A percentile compares a stretch with the other conserved stretches of the same genome.
These are phyloP conservation scores for Sporothrix dimorphospora DNA, from an alignment of 2,329 filamentous ascomycete species.

Conservation along the genomic window DNA sequence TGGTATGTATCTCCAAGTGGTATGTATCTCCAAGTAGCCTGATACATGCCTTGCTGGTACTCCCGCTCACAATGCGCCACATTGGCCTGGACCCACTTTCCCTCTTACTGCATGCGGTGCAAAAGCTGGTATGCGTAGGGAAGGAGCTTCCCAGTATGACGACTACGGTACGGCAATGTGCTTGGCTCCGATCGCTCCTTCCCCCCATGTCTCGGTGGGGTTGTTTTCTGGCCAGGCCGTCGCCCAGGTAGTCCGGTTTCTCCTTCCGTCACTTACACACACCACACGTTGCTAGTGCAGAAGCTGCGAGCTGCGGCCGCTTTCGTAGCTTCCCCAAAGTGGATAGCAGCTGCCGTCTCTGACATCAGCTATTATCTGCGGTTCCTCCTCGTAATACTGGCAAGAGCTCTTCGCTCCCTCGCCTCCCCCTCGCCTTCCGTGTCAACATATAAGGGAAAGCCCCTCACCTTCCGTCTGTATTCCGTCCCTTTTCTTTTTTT, in stretches of 20 bases:
- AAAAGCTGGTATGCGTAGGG: neutral
- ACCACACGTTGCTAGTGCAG: constrained; percentile 19
- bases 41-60: constrained; percentile 1
- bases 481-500: neutral
- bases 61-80: neutral
- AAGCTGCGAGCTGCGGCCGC: constrained; percentile 13
- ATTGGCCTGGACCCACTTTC: neutral
- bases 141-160: constrained; percentile 12
- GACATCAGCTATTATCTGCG: constrained; percentile 27
- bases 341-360: constrained; percentile 22
- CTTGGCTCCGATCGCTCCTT: neutral
- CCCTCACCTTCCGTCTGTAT: neutral
- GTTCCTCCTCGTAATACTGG: neutral
- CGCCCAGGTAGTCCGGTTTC: neutral
- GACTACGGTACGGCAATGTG: neutral
- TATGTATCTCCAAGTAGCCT: neutral
- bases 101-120: neutral
- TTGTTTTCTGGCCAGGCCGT: neutral
- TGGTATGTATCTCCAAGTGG: neutral
- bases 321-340: constrained; percentile 23
- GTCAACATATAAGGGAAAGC: constrained; percentile 17
- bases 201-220: neutral
- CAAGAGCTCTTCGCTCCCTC: constrained; percentile 14
- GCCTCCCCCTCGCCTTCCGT: constrained; percentile 18
- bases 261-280: constrained; percentile 20